phyloP scores from a whole-genome alignment of 192 early-diverging fungal genomes.

The Coemansia sp. region DNA sequence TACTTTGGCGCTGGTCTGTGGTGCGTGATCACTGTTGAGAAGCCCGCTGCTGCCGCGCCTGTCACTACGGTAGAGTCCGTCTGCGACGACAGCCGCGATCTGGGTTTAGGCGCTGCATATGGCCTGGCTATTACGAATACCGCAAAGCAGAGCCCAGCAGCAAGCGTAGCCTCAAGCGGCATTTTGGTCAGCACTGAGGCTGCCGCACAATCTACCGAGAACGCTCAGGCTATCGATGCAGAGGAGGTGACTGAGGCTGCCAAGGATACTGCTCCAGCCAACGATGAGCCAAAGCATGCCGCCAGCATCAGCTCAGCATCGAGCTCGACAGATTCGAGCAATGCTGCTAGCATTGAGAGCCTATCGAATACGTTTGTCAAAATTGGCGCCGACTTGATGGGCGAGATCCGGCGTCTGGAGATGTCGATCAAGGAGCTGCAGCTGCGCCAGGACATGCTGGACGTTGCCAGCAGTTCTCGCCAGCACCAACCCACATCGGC shows the following conservation, averaged over 20 bases:
- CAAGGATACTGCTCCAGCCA: too few relatives aligned
- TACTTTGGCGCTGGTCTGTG: conserved; percentile 68
- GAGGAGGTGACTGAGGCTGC: too few relatives aligned
- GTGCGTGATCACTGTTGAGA: conserved; percentile 64
- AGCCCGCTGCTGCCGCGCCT: not conserved
- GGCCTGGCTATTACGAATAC: not conserved
- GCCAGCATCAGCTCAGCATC: not conserved
- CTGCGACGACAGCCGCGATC: not conserved
- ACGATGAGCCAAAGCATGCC: not conserved
- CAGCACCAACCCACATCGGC: conserved; percentile 7
- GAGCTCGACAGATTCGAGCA: conserved; percentile 1
- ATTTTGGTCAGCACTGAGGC: conserved; percentile 1
- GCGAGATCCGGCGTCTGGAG: conserved; percentile 43
- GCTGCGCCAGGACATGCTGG: conserved; percentile 38
- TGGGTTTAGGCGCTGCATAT: not conserved
- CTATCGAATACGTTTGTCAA: conserved; percentile 46
- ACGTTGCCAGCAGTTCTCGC: conserved; percentile 5
- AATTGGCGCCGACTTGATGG: conserved; percentile 47
- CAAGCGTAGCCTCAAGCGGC: conserved; percentile 4
- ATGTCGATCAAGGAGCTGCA: conserved; percentile 45
- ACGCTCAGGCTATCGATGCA: not conserved
- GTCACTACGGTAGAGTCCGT: not conserved
- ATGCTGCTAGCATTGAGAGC: conserved; percentile 22
- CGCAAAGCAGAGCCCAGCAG: not conserved
- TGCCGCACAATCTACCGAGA: not conserved